Percentiles rank a stretch among this genome's conserved stretches.
phyloP scores from a whole-genome alignment of 2,329 filamentous ascomycete genomes.

The Monilinia polystroma region DNA sequence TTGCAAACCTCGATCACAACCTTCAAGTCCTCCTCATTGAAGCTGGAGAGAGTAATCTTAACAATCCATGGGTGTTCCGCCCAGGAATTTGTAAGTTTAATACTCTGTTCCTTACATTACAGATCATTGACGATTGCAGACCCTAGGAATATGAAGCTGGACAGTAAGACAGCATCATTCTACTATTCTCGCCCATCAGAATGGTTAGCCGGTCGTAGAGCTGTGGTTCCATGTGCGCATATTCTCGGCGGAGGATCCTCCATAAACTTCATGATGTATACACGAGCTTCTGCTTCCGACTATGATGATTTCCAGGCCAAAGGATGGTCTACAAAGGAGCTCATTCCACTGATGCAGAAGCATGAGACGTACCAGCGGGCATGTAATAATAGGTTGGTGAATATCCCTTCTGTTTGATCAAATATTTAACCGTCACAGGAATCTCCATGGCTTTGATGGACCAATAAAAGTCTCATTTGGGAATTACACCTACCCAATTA shows the following conservation, averaged over 20 bases:
- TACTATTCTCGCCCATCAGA: conserved; percentile 60
- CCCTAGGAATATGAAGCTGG: conserved; percentile 39
- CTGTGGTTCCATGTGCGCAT: conserved; percentile 46
- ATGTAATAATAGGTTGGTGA: conserved; percentile 54
- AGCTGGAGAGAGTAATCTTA: conserved; percentile 52
- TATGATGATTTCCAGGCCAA: conserved; percentile 55
- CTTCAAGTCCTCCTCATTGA: conserved; percentile 53
- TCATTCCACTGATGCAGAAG: conserved; percentile 56
- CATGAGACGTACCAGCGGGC: conserved; percentile 55
- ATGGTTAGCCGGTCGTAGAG: conserved; percentile 61
- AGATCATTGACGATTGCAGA: conserved; percentile 31
- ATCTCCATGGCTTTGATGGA: conserved; percentile 73
- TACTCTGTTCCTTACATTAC: conserved; percentile 44
- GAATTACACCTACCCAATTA: conserved; percentile 68
- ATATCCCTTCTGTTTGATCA: not conserved
- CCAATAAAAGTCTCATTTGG: conserved; percentile 67
- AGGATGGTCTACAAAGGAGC: conserved; percentile 53
- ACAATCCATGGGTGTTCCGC: conserved; percentile 50
- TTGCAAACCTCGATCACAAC: conserved; percentile 50
- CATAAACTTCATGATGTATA: conserved; percentile 59
- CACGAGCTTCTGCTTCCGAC: conserved; percentile 47
- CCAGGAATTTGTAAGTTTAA: conserved; percentile 52
- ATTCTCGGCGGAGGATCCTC: conserved; percentile 63
- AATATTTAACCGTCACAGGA: conserved; percentile 42
- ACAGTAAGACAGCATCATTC: conserved; percentile 62